These are phyloP conservation scores for Pythium brachiatum DNA, from an alignment of 352 stramenopile genomes.

Conservation along the genomic window DNA sequence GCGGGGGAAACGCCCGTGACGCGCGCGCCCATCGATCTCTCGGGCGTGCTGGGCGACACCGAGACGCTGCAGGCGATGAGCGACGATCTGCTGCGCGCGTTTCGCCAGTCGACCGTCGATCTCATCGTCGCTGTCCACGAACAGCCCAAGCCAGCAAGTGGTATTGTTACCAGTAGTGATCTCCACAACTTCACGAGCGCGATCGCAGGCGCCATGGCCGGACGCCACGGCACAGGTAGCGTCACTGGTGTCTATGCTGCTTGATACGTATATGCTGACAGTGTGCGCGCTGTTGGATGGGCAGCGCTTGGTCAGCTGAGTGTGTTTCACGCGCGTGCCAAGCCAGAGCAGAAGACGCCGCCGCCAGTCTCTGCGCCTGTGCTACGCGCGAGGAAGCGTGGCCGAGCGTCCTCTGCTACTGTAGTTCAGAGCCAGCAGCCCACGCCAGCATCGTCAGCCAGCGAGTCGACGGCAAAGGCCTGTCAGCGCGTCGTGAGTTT, in stretches of 20 bases:
- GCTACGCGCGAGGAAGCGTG: slow-evolving; percentile 18
- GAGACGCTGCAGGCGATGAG: slow-evolving; percentile 34
- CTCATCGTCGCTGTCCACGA: slow-evolving; percentile 46
- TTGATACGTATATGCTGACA: background rate
- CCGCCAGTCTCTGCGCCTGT: background rate
- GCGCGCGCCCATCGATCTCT: slow-evolving; percentile 38
- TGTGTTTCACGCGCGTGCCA: slow-evolving; percentile 19
- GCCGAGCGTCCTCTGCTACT: slow-evolving; percentile 1
- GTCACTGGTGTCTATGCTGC: too few species aligned
- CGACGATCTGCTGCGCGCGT: slow-evolving; percentile 39
- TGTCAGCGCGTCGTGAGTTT: slow-evolving; percentile 9
- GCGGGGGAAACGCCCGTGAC: slow-evolving; percentile 29
- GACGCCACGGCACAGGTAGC: slow-evolving; percentile 40
- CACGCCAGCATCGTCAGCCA: background rate
- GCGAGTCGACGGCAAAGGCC: background rate
- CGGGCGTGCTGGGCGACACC: slow-evolving; percentile 33
- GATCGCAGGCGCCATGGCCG: slow-evolving; percentile 51
- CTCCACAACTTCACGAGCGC: slow-evolving; percentile 33
- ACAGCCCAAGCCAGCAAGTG: slow-evolving; percentile 10
- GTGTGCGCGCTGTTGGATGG: background rate
- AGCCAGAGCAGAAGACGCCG: background rate
- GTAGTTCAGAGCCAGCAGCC: background rate
- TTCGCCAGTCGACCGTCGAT: slow-evolving; percentile 42
- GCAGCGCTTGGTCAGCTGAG: slow-evolving; percentile 46
- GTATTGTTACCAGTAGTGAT: too few species aligned